A percentile compares a stretch with the other conserved stretches of the same genome.
Evolutionary conservation across 495 filamentous ascomycete genomes (phyloP).

Genomic region (Penicillium chermesinum): DNA sequence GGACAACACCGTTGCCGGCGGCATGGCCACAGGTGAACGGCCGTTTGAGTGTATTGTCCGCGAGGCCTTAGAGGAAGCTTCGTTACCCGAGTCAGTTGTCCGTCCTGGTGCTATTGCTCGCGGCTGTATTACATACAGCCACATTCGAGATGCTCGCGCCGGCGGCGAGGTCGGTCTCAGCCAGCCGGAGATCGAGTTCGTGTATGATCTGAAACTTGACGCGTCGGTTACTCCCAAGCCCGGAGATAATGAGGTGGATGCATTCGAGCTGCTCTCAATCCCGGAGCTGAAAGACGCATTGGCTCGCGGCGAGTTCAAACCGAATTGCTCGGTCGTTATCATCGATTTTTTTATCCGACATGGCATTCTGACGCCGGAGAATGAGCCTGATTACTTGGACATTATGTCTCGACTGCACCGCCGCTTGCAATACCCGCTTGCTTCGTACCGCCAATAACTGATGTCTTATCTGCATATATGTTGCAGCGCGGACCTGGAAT

Average conservation of each 20-base stretch:
- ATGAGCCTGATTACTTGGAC: constrained; percentile 76
- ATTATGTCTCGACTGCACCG: constrained; percentile 74
- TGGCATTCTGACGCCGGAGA: constrained; percentile 73
- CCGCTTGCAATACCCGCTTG: constrained; percentile 72
- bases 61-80: constrained; percentile 86
- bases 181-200: constrained; percentile 88
- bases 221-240: constrained; percentile 63
- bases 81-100: constrained; percentile 67
- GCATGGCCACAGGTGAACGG: constrained; percentile 71
- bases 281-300: constrained; percentile 69
- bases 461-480: too few species aligned
- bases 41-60: constrained; percentile 76
- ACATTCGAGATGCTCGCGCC: constrained; percentile 68
- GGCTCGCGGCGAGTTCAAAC: constrained; percentile 75
- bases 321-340: constrained; percentile 81
- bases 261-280: constrained; percentile 71
- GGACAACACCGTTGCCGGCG: constrained; percentile 93
- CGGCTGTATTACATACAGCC: constrained; percentile 81
- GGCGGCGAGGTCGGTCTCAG: constrained; percentile 84
- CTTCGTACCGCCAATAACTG: constrained; percentile 31
- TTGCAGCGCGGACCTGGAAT: too few species aligned
- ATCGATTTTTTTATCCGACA: constrained; percentile 90
- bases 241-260: constrained; percentile 81
- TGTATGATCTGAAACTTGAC: constrained; percentile 82
- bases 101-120: constrained; percentile 48